These are phyloP conservation scores for Lachnellula subtilissima DNA, from an alignment of 2,329 filamentous ascomycete genomes.

Conservation along the genomic window DNA sequence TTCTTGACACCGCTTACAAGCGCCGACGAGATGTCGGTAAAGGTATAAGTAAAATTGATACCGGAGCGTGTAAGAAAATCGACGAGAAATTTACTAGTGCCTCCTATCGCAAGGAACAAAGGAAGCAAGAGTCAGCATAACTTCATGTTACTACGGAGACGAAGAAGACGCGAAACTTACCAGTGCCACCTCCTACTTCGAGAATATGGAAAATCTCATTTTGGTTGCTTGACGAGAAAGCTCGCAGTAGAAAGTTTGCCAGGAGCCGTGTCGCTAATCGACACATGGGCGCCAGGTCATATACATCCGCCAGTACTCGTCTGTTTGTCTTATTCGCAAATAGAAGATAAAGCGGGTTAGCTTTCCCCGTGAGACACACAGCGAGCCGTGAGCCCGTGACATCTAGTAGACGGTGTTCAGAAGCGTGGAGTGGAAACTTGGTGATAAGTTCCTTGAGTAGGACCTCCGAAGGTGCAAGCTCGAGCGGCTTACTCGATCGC, in stretches of 20 bases:
- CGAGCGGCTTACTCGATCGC: background rate
- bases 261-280: background rate
- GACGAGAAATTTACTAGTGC: constrained; percentile 34
- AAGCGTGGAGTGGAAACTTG: background rate
- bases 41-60: constrained; percentile 34
- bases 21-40: constrained; percentile 37
- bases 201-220: background rate
- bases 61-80: constrained; percentile 20
- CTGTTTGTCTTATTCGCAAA: background rate
- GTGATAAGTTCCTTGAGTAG: background rate
- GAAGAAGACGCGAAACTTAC: background rate
- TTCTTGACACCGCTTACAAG: constrained; percentile 21
- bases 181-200: background rate
- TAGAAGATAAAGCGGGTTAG: background rate
- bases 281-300: background rate
- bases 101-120: constrained; percentile 24
- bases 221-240: background rate
- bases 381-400: background rate
- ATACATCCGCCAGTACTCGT: background rate
- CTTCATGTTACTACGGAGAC: background rate
- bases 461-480: background rate
- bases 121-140: background rate
- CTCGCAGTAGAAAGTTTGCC: background rate
- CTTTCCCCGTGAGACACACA: background rate
- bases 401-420: background rate